Conservation (phyloP, 2,329 filamentous ascomycete species). For the Fusarium haematococcum region DNA sequence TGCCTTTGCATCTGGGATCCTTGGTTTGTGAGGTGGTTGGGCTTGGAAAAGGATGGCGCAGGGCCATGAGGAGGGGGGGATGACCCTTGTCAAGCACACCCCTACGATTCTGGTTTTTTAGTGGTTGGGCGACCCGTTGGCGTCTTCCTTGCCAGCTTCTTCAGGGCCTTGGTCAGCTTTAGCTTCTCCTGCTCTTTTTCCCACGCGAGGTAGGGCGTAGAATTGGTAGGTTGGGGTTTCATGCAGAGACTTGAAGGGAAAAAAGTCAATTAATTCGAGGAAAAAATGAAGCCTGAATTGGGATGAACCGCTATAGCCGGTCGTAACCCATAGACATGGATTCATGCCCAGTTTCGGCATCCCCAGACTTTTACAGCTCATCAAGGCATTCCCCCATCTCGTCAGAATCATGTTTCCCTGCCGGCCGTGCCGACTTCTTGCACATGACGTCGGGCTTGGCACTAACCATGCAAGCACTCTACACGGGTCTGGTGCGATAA, state of each 20-base stretch:
- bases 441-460: conserved; percentile 24
- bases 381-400: background rate
- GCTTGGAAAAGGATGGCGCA: conserved; percentile 37
- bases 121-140: conserved; percentile 25
- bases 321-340: background rate
- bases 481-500: conserved; percentile 1
- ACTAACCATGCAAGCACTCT: conserved; percentile 38
- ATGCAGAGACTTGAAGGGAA: background rate
- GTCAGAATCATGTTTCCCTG: background rate
- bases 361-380: background rate
- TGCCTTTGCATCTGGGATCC: background rate
- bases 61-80: conserved; percentile 28
- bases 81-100: conserved; percentile 25
- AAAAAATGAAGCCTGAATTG: background rate
- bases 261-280: background rate
- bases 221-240: background rate
- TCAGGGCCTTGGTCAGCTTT: background rate
- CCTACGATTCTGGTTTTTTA: conserved; percentile 22
- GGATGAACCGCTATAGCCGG: background rate
- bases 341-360: background rate
- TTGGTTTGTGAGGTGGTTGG: conserved; percentile 33
- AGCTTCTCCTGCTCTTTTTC: background rate
- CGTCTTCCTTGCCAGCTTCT: background rate
- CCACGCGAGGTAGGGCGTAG: background rate
- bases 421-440: conserved; percentile 25